These are phyloP conservation scores for Rubia tinctorum DNA, from an alignment of 305 asterid genomes.

Conservation along the genomic window DNA sequence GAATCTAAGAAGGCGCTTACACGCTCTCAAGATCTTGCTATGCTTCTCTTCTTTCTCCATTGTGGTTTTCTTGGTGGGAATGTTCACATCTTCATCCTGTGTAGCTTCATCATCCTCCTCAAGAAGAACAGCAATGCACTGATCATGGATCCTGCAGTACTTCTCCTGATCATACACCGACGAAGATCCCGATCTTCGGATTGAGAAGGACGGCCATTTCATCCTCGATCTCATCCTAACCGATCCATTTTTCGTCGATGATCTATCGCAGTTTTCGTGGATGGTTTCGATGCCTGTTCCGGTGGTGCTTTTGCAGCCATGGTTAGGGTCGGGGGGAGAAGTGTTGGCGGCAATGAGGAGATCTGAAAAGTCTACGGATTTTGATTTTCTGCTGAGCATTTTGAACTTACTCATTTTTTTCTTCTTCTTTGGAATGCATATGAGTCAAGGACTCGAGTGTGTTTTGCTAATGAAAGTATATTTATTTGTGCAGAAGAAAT, in stretches of 20 bases:
- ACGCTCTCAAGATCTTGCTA: constrained; percentile 38
- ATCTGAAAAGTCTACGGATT: constrained; percentile 32
- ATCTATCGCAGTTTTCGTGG: constrained; percentile 7
- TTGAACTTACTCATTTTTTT: constrained; percentile 35
- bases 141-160: constrained; percentile 50
- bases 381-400: constrained; percentile 20
- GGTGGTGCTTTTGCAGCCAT: constrained; percentile 13
- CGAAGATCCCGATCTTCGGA: constrained; percentile 37
- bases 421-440: background rate
- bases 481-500: background rate
- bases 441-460: no score
- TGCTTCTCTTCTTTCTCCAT: constrained; percentile 18
- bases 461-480: background rate
- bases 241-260: background rate
- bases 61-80: background rate
- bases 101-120: constrained; percentile 4
- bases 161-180: constrained; percentile 36
- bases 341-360: constrained; percentile 8
- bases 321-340: background rate
- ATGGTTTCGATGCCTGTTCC: background rate
- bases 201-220: constrained; percentile 34
- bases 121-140: constrained; percentile 22
- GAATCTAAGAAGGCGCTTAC: constrained; percentile 45
- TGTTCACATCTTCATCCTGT: background rate
- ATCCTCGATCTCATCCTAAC: constrained; percentile 24